phyloP scores from a whole-genome alignment of 805 yeast species.

The Teunomyces stri region DNA sequence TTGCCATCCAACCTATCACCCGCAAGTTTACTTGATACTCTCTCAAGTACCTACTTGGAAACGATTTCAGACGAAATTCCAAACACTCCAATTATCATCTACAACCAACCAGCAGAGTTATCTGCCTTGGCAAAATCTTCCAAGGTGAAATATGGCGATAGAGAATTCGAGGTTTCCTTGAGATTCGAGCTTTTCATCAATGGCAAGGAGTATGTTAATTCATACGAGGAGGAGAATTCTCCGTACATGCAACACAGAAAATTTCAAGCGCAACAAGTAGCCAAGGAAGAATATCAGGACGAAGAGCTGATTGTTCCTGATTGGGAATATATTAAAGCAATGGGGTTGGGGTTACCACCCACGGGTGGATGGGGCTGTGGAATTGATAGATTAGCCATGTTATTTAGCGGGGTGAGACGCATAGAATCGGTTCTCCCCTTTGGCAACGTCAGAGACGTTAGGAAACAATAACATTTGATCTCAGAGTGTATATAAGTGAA shows the following conservation, averaged over 20 bases:
- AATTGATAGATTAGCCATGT: constrained; percentile 82
- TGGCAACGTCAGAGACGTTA: constrained; percentile 71
- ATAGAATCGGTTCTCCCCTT: constrained; percentile 76
- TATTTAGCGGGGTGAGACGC: constrained; percentile 59
- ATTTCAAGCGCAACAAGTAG: constrained; percentile 55
- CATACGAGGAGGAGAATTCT: constrained; percentile 94
- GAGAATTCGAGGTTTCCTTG: constrained; percentile 47
- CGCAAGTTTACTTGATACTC: constrained; percentile 60
- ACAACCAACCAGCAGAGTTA: constrained; percentile 78
- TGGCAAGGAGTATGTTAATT: constrained; percentile 82
- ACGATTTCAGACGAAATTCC: constrained; percentile 44
- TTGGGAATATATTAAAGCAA: constrained; percentile 60
- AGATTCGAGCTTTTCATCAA: constrained; percentile 83
- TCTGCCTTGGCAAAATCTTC: constrained; percentile 86
- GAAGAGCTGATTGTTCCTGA: constrained; percentile 71
- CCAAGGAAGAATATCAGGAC: constrained; percentile 50
- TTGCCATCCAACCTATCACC: constrained; percentile 37
- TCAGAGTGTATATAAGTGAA: not conserved
- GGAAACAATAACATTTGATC: constrained; percentile 45
- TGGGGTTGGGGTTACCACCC: constrained; percentile 96
- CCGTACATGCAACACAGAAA: constrained; percentile 70
- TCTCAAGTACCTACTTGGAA: constrained; percentile 64
- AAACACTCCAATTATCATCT: constrained; percentile 64
- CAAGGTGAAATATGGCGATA: constrained; percentile 20
- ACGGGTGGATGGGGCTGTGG: constrained; percentile 99